A percentile compares a stretch with the other conserved stretches of the same genome.
Conservation (phyloP, 2,329 filamentous ascomycete genomes). For the Davidsoniella neocaledoniae region DNA sequence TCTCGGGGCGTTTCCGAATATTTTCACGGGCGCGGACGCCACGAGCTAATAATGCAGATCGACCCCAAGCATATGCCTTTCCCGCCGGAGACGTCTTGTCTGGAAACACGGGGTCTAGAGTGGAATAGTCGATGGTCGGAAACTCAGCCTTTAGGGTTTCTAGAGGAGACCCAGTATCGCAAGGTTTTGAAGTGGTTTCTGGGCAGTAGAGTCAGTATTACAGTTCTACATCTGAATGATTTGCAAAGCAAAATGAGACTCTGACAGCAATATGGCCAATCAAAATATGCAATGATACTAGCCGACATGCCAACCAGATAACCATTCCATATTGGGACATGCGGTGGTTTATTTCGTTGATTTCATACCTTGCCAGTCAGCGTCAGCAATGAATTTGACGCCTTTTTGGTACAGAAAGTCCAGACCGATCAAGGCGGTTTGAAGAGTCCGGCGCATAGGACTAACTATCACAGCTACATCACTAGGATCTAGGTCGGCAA, state of each 20-base stretch:
- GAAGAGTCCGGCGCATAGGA: constrained; percentile 47
- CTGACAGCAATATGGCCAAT: background rate
- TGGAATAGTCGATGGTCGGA: constrained; percentile 37
- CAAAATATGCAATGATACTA: background rate
- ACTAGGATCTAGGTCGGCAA: constrained; percentile 18
- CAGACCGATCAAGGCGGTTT: constrained; percentile 42
- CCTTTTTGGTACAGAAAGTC: constrained; percentile 40
- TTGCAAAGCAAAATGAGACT: background rate
- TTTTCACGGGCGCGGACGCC: constrained; percentile 32
- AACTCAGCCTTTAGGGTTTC: constrained; percentile 29
- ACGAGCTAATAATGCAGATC: constrained; percentile 34
- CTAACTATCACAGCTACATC: constrained; percentile 40
- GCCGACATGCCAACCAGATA: background rate
- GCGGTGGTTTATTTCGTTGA: background rate
- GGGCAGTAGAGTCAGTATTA: background rate
- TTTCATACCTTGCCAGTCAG: constrained; percentile 45
- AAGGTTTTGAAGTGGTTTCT: constrained; percentile 40
- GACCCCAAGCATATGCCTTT: constrained; percentile 34
- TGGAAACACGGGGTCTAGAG: constrained; percentile 42
- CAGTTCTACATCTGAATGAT: background rate
- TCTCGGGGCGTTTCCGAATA: constrained; percentile 38
- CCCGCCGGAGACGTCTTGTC: constrained; percentile 38
- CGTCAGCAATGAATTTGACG: constrained; percentile 37
- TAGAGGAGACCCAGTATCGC: constrained; percentile 41
- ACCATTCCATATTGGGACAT: background rate